Evolutionary conservation across 2,329 filamentous ascomycete species (phyloP), one percentile per base, ranked within the genome.

Genomic region (Fusarium lateritium): DNA sequence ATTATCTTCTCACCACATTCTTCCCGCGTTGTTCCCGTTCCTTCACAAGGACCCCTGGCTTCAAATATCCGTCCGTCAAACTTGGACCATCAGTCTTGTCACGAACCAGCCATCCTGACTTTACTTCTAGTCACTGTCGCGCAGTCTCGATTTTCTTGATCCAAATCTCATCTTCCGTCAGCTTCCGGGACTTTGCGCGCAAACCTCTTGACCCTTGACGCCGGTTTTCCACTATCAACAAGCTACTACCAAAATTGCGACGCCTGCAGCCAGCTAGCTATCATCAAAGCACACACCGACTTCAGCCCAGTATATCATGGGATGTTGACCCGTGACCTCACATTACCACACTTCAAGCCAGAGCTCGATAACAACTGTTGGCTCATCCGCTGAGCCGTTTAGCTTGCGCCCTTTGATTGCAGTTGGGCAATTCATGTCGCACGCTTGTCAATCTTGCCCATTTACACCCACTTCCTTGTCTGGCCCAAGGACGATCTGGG

Each of bases 221-320:
- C 71, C 63, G 62, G 56, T 43, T 47, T 66, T 56, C 67, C 71
- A 57, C 71, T 71, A 74, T 73, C 72, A 63, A 54, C 45, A 56
- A 73, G 54, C 65, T 63, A 72, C 69, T 61, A 53, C 67, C 58
- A 60, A 67, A 70, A 56, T 61, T 58, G 49, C 65, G 62, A 67
- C 59, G 53, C 71, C 67, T 67, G 65, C 72, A 62, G 66, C 56
- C 44, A 56, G 42, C 61, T 70, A 56, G 42, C 61, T 70, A 69
- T 54, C 58, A 56, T 56, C 59, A 47, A 47, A 67, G 42, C 56
- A 70, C 61, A 68, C 71, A 71, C 71, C 71, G 69, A 73, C 72
- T 70, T 49, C 53, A 67, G 47, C 47, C 43, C 65, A 49, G 46
- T 58, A 55, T 72, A 74, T 72, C 72, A 74, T 74, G 72, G 67